Evolutionary conservation across 1,139 yeast genomes (phyloP), one percentile per base, ranked within the genome.

Genomic region (Taphrina populina): DNA sequence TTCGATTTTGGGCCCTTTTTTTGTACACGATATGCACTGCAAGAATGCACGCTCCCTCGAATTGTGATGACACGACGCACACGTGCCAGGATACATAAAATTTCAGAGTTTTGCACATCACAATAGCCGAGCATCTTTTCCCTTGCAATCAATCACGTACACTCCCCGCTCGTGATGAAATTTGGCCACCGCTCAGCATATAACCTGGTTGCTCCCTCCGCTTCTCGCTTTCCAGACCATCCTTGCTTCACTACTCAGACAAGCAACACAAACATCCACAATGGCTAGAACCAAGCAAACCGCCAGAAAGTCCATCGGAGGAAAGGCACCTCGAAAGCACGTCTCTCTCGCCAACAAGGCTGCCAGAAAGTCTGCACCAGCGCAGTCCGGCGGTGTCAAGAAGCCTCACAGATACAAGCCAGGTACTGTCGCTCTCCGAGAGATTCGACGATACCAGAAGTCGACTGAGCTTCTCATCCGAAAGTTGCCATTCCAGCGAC

Each of bases 361-460:
- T 69, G 96, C 97, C 68, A 85, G 97, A 83, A 90, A 90, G 78
- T 88, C 97, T 59, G 96, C 96, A 61, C 72, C 73, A 41, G 80
- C 95, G 64, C 46, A 47, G 33, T 83, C 96, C 65, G 96, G 96
- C 74, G 97, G 96, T 83, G 96, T 90, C 74, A 90, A 90, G 90
- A 90, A 90, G 82, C 96, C 96, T 67, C 97, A 90, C 88, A 88
- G 97, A 85, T 90, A 88, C 80, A 90, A 88, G 92, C 97, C 97
- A 75, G 97, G 97, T 88, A 90, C 96, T 72, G 96, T 90, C 71
- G 97, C 97, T 69, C 85, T 90, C 73, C 90, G 96, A 85, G 97
- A 90, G 81, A 90, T 90, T 72, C 88, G 96, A 84, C 88, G 96
- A 80, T 90, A 90, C 83, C 96, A 90, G 80, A 90, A 90, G 78